Evolutionary conservation across 1,139 yeast species (phyloP), one percentile per base, ranked within the genome.

Genomic region (Debaryomycetaceae sp.): DNA sequence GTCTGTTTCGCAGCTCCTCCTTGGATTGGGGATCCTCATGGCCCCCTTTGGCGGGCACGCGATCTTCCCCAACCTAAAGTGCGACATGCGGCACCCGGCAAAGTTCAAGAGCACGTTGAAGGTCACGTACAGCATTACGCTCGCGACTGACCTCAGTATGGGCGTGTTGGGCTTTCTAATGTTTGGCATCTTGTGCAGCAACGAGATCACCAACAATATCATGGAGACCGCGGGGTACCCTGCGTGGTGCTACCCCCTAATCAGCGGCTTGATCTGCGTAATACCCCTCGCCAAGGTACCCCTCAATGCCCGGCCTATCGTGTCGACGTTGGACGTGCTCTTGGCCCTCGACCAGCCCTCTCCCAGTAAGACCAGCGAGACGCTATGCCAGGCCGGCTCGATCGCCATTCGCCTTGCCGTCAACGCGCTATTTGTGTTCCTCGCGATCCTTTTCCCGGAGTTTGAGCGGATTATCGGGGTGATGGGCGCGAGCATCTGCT

Each of bases 281-380:
- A 73, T 87, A 16, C 96, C 97, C 2, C 53, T 86, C 25, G 86
- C 95, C 2, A 87, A 87, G 47, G 73, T 90, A 1, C 95, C 97
- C 1, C 62, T 87, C 28, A 81, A 78, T 43, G 86, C 92, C 6
- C 74, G 90, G 41, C 97, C 97, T 1, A 78, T 87, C 25, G 73
- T 83, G 14, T 69, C 90, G 4, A 78, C 92, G 1, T 49, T 64
- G 32, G 69, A 62, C 36, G 46, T 52, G 2, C 31, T 62, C 15
- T 44, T 59, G 10, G 44, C 47, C 2, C 43, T 50, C 8, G 43
- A 42, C 10, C 20, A 13, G n/a, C 22, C 20, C 15, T 22, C 16
- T 13, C 10, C 5, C 15, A n/a, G 12, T 4, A n/a, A 18, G 15
- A 7, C 12, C 7, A n/a, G 13, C 12, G 14, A 7, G 7, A 6